Conservation (phyloP, 495 filamentous ascomycete species). For the Hypoxylon trugodes region DNA sequence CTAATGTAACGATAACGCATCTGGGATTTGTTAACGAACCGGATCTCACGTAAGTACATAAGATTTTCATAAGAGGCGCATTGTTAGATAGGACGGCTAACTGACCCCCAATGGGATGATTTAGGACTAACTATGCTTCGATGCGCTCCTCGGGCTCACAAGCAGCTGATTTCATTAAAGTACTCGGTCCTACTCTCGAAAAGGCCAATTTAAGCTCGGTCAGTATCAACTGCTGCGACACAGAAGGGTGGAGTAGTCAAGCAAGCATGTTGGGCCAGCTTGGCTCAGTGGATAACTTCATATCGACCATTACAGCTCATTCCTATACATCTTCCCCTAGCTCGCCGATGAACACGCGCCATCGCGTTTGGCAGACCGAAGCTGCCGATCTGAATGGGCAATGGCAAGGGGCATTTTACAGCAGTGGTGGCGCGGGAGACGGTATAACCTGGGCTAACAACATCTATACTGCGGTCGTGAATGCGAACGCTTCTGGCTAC, state of each 20-base stretch:
- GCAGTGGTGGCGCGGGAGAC: conserved; percentile 52
- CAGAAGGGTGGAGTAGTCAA: conserved; percentile 56
- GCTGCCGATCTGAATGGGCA: conserved; percentile 56
- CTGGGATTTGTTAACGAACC: conserved; percentile 64
- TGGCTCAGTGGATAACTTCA: conserved; percentile 48
- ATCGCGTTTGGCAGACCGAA: conserved; percentile 61
- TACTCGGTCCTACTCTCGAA: conserved; percentile 56
- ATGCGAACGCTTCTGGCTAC: conserved; percentile 56
- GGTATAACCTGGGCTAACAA: conserved; percentile 62
- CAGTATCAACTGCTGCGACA: conserved; percentile 61
- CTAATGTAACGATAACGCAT: conserved; percentile 58
- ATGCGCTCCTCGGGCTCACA: conserved; percentile 57
- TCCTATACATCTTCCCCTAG: conserved; percentile 53
- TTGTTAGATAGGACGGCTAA: neutral
- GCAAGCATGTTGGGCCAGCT: conserved; percentile 53
- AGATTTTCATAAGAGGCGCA: neutral
- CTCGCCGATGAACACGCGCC: conserved; percentile 50
- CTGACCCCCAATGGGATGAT: neutral
- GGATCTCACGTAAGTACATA: conserved; percentile 43
- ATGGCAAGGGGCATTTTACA: conserved; percentile 56
- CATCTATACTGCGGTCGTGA: conserved; percentile 55
- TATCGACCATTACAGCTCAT: conserved; percentile 58
- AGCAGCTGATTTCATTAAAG: conserved; percentile 61
- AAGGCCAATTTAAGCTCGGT: conserved; percentile 47
- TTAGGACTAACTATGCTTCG: conserved; percentile 53